Base-by-base conservation (phyloP, 139 green algal species). In the Picochlorum costavermella region DNA sequence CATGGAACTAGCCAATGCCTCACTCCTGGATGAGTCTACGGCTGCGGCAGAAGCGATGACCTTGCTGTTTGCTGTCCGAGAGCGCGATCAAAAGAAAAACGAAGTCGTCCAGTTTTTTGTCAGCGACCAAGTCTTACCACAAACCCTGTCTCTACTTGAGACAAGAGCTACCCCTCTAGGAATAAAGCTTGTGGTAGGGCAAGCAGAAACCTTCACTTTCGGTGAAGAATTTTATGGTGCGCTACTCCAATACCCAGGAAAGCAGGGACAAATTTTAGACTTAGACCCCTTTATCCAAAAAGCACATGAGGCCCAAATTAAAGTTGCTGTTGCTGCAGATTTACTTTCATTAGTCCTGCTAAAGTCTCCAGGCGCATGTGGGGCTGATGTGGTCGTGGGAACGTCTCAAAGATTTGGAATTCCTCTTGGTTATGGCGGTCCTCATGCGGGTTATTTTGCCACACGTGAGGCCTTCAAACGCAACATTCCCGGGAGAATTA, bases 161-260 rank as follows among this genome's bases (percentile, higher is more conserved):
- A 95, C 94, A 2, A 84, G 94, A 23, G 94, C 94, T 2, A 82
- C 95, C 17, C 94, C 91, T 2, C 84, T 99, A 68, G 94, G 94
- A 28, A 76, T 99, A 49, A 68, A 92, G 71, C 77, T 91, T 5
- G 80, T 90, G 48, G 87, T 95, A 28, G 46, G 64, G 26, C 77
- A 91, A 30, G 86, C 89, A 75, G 33, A 60, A 26, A 51, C 49
- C 4, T 81, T 86, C 17, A 43, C 46, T 26, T 81, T 86, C 49
- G 77, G 56, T 60, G 92, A 88, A 61, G 90, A 97, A 69, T 86
- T 97, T 55, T 98, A 85, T 74, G 94, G 94, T 31, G 77, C 95
- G 44, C 78, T 99, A 61, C 56, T 99, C 70, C 88, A 95, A 77
- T 98, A 99, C 83, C 94, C 94, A n/a, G 91, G 86, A 60, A 98